These are phyloP conservation scores for Solanum paucissectum DNA, from an alignment of 257 asterid genomes.

Conservation along the genomic window DNA sequence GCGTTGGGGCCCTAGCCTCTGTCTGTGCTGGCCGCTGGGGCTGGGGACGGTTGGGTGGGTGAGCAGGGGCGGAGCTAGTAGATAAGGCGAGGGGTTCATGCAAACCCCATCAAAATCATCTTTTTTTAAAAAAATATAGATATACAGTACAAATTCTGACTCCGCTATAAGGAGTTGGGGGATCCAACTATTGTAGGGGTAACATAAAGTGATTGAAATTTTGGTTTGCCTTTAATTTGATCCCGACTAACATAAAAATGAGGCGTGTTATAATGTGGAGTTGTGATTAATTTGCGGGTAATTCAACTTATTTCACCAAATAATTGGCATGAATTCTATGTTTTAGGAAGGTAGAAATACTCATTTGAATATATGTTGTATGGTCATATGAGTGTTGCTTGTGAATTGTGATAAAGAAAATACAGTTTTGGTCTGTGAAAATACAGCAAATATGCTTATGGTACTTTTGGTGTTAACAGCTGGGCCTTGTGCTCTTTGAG, in stretches of 20 bases:
- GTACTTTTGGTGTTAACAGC: slow-evolving; percentile 10
- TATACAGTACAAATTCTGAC: not conserved
- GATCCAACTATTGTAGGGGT: not conserved
- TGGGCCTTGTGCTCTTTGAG: not conserved
- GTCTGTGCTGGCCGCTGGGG: not conserved
- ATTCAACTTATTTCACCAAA: not conserved
- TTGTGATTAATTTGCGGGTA: not conserved
- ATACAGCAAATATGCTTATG: slow-evolving; percentile 2
- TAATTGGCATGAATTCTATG: not conserved
- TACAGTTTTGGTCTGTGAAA: not conserved
- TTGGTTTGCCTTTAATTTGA: not conserved
- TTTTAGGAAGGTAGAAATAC: not conserved
- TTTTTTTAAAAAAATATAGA: too few relatives aligned
- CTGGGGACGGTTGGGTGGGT: not conserved
- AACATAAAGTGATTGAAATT: not conserved
- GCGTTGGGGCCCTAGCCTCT: not conserved
- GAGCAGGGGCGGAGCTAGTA: not conserved
- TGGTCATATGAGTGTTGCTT: not conserved
- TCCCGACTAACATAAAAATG: not conserved
- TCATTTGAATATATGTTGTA: not conserved
- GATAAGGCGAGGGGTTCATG: not conserved
- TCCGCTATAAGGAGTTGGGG: not conserved
- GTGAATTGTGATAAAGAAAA: not conserved
- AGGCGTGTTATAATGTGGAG: not conserved
- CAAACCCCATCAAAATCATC: not conserved